Base-by-base conservation (phyloP, 2,329 filamentous ascomycete genomes). In the Cladobotryum protrusum region DNA sequence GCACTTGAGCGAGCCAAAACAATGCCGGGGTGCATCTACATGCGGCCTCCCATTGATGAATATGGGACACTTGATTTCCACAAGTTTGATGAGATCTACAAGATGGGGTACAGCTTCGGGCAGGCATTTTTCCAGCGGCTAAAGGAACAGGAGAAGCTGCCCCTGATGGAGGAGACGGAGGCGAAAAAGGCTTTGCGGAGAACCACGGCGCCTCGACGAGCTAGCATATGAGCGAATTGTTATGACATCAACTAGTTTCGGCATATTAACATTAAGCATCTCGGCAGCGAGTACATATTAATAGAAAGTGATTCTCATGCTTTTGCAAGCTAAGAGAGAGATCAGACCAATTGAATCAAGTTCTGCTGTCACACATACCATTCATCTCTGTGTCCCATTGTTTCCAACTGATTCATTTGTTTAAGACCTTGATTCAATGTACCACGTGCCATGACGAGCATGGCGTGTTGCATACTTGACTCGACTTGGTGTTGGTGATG, bases 61-160 rank as follows among this genome's bases (percentile, higher is more conserved):
- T 99, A 96, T 60, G 93, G 91, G 4, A 99, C 93, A 1, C 73
- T 99, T 29, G 93, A 99, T 52, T 99, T 99, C 73, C 88, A 84
- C 54, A 96, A 95, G 67, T 99, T 99, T 67, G 92, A 97, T 61
- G 95, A 99, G 75, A 92, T 99, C 48, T 96, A 95, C 62, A 78
- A 86, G 58, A 78, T 96, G 11, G 95, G 93, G 1, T 95, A 96
- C 68, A 77, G 80, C 48, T 99, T 85, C 63, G 93, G 90, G 4
- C 85, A 86, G 65, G 82, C 89, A 48, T 96, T 86, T 64, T 68
- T 99, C 56, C 81, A 82, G 47, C 78, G 83, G 58, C 72, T 97
- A 65, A 84, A 83, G 63, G 87, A 87, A 36, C 78, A 95, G 60
- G 92, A 92, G 0, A 78, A 86, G 36, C 70, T 99, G 57, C 81